Evolutionary conservation across 768 basidiomycete species (phyloP), one percentile per base, ranked within the genome.

Genomic region (Naganishia vaughanmartiniae): DNA sequence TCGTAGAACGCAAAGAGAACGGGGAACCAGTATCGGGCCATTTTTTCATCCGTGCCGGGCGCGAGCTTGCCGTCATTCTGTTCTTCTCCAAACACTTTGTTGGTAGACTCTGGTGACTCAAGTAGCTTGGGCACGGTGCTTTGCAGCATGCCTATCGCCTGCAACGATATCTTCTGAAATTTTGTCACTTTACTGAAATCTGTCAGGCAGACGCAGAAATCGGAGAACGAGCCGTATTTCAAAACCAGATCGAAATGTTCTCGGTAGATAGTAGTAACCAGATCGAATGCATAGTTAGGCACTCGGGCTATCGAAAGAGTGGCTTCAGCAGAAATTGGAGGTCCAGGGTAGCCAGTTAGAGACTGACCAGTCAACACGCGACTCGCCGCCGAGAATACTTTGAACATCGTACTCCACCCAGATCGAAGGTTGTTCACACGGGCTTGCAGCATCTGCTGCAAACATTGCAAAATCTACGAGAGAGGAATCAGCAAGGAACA

Each of bases 131-230:
- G 91, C 55, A 98, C 94, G 60, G 94, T 86, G 26, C 90, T 91
- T 36, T 92, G 89, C 60, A 99, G 87, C 93, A 98, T 97, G 19
- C 90, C 93, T 72, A 98, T 98, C 2, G 94, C 93, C 73, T 97
- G 86, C 31, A 99, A 82, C 78, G 91, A 92, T 84, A 98, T 95
- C 80, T 97, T 97, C 82, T 99, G 96, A 82, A 92, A 98, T 82
- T 98, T 98, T 87, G 89, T 93, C 76, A 95, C 93, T 86, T 98
- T 98, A 85, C 92, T 95, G 83, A 98, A 99, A 81, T 98, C 96
- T 42, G 95, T 97, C 75, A 99, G 90, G 84, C 96, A 99, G 46
- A 94, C 92, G 9, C 90, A 94, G 66, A 99, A 81, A 82, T 99
- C 96, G 57, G 94, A 91, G 78, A 98, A 98, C 4, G 94, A 88